phyloP scores from a whole-genome alignment of 2,329 filamentous ascomycete genomes.

The Neonectria coccinea region DNA sequence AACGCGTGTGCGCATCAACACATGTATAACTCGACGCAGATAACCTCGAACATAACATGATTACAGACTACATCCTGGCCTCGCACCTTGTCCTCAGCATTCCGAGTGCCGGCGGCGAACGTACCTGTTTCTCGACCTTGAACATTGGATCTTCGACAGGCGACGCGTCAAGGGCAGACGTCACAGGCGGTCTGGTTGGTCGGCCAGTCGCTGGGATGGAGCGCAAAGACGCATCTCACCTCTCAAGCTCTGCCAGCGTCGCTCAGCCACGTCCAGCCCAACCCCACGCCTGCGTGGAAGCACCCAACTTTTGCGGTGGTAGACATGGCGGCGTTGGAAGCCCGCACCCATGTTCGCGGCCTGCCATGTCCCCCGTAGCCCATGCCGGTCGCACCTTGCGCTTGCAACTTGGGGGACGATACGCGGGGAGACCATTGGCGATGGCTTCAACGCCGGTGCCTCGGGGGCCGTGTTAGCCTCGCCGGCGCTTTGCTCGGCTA shows the following conservation, averaged over 20 bases:
- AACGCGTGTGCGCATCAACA: conserved; percentile 16
- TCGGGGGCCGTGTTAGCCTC: conserved; percentile 10
- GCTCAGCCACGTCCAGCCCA: conserved; percentile 27
- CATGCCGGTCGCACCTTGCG: conserved; percentile 19
- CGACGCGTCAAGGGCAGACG: conserved; percentile 34
- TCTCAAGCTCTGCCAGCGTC: conserved; percentile 15
- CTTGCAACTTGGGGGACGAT: conserved; percentile 6
- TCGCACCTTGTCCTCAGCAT: conserved; percentile 2
- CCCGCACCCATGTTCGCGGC: conserved; percentile 14
- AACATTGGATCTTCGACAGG: conserved; percentile 18
- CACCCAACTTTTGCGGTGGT: conserved; percentile 28
- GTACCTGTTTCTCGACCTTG: conserved; percentile 15
- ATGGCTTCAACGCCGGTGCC: conserved; percentile 32
- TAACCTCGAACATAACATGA: conserved; percentile 12
- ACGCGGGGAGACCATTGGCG: conserved; percentile 19
- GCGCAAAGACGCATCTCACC: conserved; percentile 2
- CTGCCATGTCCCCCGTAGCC: conserved; percentile 13
- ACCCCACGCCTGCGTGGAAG: conserved; percentile 21
- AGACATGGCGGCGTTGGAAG: conserved; percentile 13
- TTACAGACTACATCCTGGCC: conserved; percentile 4
- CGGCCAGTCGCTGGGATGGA: conserved; percentile 1
- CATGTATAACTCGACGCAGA: conserved; percentile 21
- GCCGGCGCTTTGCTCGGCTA: conserved; percentile 40
- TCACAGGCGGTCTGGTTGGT: conserved; percentile 30
- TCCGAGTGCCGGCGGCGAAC: conserved; percentile 10